Conservation (phyloP, 2,329 filamentous ascomycete genomes). For the Alternaria postmessia region DNA sequence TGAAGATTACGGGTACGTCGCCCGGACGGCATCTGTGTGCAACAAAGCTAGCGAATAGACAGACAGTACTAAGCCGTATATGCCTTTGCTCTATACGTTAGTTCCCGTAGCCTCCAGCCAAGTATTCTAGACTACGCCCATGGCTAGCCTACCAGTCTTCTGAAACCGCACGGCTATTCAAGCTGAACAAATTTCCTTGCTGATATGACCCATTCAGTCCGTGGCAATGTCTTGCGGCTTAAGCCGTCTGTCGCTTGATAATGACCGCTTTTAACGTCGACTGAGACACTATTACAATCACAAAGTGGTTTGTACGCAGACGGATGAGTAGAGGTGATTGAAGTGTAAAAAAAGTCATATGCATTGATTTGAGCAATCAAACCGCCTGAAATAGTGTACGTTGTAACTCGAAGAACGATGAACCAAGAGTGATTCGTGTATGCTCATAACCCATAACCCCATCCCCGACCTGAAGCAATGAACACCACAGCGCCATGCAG, state of each 20-base stretch:
- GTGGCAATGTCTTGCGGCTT: not conserved
- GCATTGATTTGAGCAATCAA: not conserved
- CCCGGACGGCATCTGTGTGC: not conserved
- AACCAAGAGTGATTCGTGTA: not conserved
- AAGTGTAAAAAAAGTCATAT: not conserved
- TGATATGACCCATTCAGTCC: not conserved
- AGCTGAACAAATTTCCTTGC: not conserved
- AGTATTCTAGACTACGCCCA: not conserved
- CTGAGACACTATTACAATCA: not conserved
- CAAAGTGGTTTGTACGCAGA: not conserved
- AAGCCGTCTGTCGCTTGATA: not conserved
- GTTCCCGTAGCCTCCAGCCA: not conserved
- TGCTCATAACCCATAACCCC: not conserved
- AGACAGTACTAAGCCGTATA: not conserved
- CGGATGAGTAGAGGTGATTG: not conserved
- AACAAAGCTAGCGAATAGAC: not conserved
- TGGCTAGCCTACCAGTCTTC: not conserved
- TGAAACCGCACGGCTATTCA: not conserved
- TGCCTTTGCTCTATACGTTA: not conserved
- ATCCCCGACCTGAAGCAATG: not conserved
- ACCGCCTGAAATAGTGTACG: not conserved
- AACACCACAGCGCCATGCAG: slow-evolving; percentile 15
- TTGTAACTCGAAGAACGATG: not conserved
- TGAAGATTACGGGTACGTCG: not conserved
- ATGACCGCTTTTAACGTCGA: not conserved